Base-by-base conservation (phyloP, 768 basidiomycete genomes). In the Mycena belliarum region DNA sequence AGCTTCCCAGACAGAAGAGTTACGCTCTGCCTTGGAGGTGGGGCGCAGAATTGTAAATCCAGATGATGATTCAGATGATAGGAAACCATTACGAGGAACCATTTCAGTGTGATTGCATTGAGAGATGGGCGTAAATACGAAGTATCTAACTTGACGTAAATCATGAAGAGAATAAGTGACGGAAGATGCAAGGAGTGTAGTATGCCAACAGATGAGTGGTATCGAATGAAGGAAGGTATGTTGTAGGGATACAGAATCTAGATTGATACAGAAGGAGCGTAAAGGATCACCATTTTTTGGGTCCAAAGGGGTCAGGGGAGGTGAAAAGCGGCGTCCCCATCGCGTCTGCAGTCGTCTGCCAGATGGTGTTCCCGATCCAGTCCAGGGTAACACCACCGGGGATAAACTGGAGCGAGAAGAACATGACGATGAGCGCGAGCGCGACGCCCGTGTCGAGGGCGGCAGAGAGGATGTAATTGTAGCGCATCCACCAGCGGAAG, bases 401-500 rank as follows among this genome's bases (percentile, higher is more conserved):
- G 42, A 88, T 84, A 44, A 82, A 66, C 54, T 80, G 72, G 38
- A 77, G 66, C 14, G 71, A 58, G 55, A 94, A 86, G 79, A 91
- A 91, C 57, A 92, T 80, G 58, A 87, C 60, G 55, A 91, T 50
- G 45, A 80, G 46, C 37, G 76, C 66, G 59, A 91, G 63, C 42
- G 84, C 82, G 45, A 86, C 79, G 55, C 90, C 90, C 7, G 84
- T 78, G 72, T 84, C 84, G 38, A 86, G 77, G 40, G 81, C 80
- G 20, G 91, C 88, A 20, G 91, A 87, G 23, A 93, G 80, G 66
- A 94, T 85, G 73, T 94, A 93, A 75, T 93, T 94, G 82, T 92
- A 94, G 44, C 90, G 84, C 84, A 90, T 85, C 89, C 89, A 91
- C 88, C 89, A 91, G 49, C 84, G 75, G 75, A 83, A 82, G 67